Percentiles rank a stretch among this genome's conserved stretches.
Conservation (phyloP, 2,329 filamentous ascomycete genomes). For the Monilinia vaccinii-corymbosi region DNA sequence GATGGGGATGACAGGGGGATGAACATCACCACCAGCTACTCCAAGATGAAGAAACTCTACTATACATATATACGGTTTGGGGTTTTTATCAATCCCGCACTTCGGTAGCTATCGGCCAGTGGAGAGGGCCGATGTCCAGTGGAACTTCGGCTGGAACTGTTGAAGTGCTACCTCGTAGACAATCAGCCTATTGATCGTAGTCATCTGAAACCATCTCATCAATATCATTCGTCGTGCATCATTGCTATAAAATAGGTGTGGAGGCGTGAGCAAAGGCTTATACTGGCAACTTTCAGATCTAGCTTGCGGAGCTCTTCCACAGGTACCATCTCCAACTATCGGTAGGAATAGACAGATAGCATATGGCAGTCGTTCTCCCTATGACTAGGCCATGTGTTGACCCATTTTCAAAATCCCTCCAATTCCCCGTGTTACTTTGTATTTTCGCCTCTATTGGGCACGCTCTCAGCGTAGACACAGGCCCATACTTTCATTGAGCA, state of each 20-base stretch:
- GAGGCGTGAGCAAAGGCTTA: not conserved
- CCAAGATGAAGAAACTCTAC: not conserved
- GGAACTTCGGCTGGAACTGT: not conserved
- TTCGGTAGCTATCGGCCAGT: not conserved
- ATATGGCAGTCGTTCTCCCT: not conserved
- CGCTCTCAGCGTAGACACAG: slow-evolving; percentile 48
- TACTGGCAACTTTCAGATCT: not conserved
- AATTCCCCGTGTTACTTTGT: not conserved
- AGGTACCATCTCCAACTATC: not conserved
- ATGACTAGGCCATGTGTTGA: not conserved
- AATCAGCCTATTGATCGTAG: not conserved
- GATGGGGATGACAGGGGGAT: not conserved
- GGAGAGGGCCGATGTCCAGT: not conserved
- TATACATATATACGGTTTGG: no score
- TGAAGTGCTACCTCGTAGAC: not conserved
- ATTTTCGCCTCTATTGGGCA: not conserved
- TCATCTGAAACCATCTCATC: not conserved
- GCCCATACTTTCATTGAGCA: slow-evolving; percentile 67
- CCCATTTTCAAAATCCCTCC: not conserved
- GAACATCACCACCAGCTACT: not conserved
- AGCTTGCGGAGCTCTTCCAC: not conserved
- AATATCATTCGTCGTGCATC: not conserved
- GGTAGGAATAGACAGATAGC: not conserved
- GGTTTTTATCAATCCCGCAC: not conserved
- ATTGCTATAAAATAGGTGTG: not conserved